phyloP scores from a whole-genome alignment of 2,329 filamentous ascomycete species.

The Acephala macrosclerotiorum region DNA sequence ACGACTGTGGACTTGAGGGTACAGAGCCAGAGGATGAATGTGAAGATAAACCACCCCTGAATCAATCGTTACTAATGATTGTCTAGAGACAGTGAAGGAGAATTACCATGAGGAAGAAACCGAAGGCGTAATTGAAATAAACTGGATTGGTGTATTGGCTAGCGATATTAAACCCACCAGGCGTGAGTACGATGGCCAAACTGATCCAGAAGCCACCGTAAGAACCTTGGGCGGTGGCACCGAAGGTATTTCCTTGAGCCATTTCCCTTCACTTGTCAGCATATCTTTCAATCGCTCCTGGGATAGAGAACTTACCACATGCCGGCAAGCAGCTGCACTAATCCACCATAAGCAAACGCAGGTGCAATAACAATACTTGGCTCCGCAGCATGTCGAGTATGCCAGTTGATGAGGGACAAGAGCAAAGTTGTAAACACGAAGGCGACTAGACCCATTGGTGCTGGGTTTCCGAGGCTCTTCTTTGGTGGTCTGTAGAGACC shows the following conservation, averaged over 20 bases:
- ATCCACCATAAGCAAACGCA: slow-evolving; percentile 79
- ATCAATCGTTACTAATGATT: neutral
- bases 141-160: slow-evolving; percentile 54
- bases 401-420: slow-evolving; percentile 76
- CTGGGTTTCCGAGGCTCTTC: slow-evolving; percentile 68
- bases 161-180: slow-evolving; percentile 67
- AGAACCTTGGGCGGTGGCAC: slow-evolving; percentile 81
- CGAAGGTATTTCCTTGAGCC: slow-evolving; percentile 85
- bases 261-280: slow-evolving; percentile 70
- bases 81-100: neutral
- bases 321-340: slow-evolving; percentile 81
- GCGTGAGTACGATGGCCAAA: slow-evolving; percentile 76
- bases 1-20: slow-evolving; percentile 25
- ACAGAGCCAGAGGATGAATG: slow-evolving; percentile 21
- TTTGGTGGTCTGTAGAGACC: slow-evolving; percentile 69
- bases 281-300: neutral
- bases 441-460: slow-evolving; percentile 21
- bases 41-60: slow-evolving; percentile 27
- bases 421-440: slow-evolving; percentile 53
- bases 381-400: slow-evolving; percentile 61
- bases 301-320: slow-evolving; percentile 72
- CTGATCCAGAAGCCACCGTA: slow-evolving; percentile 87
- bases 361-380: slow-evolving; percentile 74
- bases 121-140: slow-evolving; percentile 66
- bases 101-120: slow-evolving; percentile 67